Evolutionary conservation across 2,329 filamentous ascomycete genomes (phyloP).

Genomic region (Macrophomina tecta): DNA sequence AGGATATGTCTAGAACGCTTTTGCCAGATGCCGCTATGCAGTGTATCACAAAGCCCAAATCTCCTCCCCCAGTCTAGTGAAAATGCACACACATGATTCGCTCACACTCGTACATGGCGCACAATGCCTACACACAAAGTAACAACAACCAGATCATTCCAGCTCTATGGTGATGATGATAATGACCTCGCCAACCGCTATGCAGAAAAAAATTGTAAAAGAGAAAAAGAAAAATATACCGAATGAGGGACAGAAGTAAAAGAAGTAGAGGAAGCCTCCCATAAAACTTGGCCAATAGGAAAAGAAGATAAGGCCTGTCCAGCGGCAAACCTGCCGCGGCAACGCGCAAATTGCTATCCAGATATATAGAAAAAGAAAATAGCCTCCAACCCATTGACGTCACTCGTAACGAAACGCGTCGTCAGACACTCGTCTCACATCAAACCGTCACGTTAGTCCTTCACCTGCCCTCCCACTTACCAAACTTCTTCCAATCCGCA

Average conservation of each 20-base stretch:
- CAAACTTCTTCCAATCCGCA: constrained; percentile 42
- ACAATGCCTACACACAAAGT: neutral
- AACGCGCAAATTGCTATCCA: neutral
- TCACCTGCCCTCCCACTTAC: constrained; percentile 33
- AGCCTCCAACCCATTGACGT: neutral
- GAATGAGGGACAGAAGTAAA: neutral
- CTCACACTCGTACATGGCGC: neutral
- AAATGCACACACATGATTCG: neutral
- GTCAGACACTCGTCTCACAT: neutral
- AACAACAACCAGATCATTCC: neutral
- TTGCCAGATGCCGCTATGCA: neutral
- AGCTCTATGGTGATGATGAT: neutral
- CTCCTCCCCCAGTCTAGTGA: neutral
- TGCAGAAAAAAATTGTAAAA: neutral
- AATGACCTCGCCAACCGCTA: neutral
- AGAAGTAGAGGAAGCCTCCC: neutral
- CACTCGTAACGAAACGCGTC: neutral
- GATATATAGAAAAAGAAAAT: neutral
- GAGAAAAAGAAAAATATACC: neutral
- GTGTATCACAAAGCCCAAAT: neutral
- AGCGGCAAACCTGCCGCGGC: neutral
- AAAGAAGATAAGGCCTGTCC: neutral
- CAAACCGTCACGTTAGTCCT: too few relatives aligned
- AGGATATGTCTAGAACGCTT: neutral
- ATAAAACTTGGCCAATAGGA: neutral